Conservation (phyloP, 1,284 basidiomycete species). For the Psilocybe mexicana region DNA sequence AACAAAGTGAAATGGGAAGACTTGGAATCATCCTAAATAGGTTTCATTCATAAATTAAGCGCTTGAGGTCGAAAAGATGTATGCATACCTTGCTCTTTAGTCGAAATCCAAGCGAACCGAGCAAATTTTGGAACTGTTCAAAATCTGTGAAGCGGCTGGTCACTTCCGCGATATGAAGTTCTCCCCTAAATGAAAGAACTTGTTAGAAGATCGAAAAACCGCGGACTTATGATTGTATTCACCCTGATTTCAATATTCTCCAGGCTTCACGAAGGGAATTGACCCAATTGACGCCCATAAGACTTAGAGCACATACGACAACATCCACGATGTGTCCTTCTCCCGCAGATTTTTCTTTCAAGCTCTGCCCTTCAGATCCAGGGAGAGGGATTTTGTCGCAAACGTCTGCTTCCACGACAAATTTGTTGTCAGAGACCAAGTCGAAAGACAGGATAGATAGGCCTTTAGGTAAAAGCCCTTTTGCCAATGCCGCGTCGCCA, state of each 20-base stretch:
- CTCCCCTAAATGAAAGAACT: conserved; percentile 56
- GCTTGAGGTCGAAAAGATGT: neutral
- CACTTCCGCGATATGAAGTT: conserved; percentile 95
- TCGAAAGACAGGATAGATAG: conserved; percentile 80
- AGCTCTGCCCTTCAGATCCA: conserved; percentile 63
- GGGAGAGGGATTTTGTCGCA: conserved; percentile 76
- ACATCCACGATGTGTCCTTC: conserved; percentile 85
- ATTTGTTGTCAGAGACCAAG: conserved; percentile 72
- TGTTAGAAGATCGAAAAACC: neutral
- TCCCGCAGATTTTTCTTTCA: conserved; percentile 42
- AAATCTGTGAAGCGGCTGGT: conserved; percentile 80
- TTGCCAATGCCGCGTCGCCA: conserved; percentile 90
- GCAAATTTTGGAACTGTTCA: conserved; percentile 74
- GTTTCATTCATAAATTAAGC: neutral
- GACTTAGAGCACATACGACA: conserved; percentile 89
- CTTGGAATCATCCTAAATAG: conserved; percentile 71
- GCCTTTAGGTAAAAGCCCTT: conserved; percentile 66
- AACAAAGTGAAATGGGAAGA: conserved; percentile 85
- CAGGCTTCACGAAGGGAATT: conserved; percentile 87
- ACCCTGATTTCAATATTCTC: conserved; percentile 83
- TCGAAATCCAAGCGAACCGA: conserved; percentile 81
- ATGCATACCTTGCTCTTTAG: conserved; percentile 65
- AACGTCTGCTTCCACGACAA: conserved; percentile 80
- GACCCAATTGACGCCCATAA: conserved; percentile 99
- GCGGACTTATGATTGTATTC: conserved; percentile 31